These are phyloP conservation scores for Kodamaea sp. DNA, from an alignment of 1,139 yeast species.

Conservation along the genomic window DNA sequence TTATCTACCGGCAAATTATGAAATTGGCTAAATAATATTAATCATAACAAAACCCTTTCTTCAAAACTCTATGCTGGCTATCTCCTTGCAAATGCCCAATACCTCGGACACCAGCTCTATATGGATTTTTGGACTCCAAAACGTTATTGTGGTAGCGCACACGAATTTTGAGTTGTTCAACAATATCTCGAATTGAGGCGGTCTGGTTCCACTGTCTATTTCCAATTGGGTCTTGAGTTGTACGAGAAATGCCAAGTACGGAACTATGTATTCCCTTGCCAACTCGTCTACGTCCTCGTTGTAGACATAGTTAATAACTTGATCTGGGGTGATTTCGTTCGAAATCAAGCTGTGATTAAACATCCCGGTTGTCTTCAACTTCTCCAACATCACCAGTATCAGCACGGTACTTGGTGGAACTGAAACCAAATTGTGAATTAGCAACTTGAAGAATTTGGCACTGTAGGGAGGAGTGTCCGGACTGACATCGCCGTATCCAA, in stretches of 20 bases:
- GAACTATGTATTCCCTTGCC: slow-evolving; percentile 16
- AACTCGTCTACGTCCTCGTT: slow-evolving; percentile 14
- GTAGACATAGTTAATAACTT: slow-evolving; percentile 7
- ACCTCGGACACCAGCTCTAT: background rate
- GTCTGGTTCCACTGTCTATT: slow-evolving; percentile 3
- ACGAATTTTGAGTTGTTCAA: slow-evolving; percentile 38
- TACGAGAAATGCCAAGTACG: slow-evolving; percentile 16
- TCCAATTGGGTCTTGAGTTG: slow-evolving; percentile 11
- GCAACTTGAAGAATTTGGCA: slow-evolving; percentile 11
- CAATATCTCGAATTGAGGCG: slow-evolving; percentile 20
- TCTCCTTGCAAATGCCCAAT: slow-evolving; percentile 7
- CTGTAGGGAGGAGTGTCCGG: slow-evolving; percentile 7
- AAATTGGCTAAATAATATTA: no score
- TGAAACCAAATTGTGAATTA: slow-evolving; percentile 8
- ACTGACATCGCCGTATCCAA: slow-evolving; percentile 5
- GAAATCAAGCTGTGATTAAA: slow-evolving; percentile 15
- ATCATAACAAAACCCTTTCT: no score
- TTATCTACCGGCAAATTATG: no score
- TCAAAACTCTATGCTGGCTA: slow-evolving; percentile 4
- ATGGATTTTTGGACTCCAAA: slow-evolving; percentile 2
- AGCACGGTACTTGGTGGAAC: slow-evolving; percentile 9
- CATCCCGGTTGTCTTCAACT: slow-evolving; percentile 34
- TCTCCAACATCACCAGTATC: slow-evolving; percentile 20
- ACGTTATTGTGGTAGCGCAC: slow-evolving; percentile 27
- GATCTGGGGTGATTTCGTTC: slow-evolving; percentile 4